Base-by-base conservation (phyloP, 2,329 filamentous ascomycete species). In the Alternaria novae-zelandiae region DNA sequence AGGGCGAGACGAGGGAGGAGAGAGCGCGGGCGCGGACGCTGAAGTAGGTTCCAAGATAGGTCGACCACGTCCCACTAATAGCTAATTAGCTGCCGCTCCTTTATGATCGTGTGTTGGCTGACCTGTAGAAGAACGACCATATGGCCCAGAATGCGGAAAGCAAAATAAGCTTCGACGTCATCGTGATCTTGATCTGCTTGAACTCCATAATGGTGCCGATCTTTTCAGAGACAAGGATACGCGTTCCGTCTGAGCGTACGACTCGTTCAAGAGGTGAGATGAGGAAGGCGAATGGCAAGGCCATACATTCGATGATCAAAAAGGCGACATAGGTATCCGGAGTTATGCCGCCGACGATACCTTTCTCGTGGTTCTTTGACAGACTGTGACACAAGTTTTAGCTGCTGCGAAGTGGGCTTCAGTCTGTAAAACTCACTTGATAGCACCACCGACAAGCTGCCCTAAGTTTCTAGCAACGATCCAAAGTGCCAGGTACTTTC, bases 401-500 rank as follows among this genome's bases (percentile, higher is more conserved):
- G n/a, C 15, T 20, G 32, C 17, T 30, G 30, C n/a, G 30, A 13
- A 21, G 4, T 13, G 4, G 13, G 12, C 13, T 30, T 20, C 26
- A 9, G 6, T 20, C 4, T 44, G 5, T 2, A 25, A 17, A 3
- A 56, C 69, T 70, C 45, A 73, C 67, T 75, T 75, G 66, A 84
- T 84, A 11, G 81, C 82, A 47, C 82, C 82, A 26, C 83, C 83
- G 21, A 84, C 82, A 3, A 84, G 69, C 57, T 84, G 82, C 11
- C 83, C 83, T 0, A 84, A 73, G 44, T 84, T 84, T 12, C 82
- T 78, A 17, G 82, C 79, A 25, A 84, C 82, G 49, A 84, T 84
- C 83, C 83, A 84, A 17, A 84, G 63, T 8, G 83, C 83, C 7
- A 85, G 54, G 50, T 85, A 85, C 64, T 84, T 84, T 6, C 83